Base-by-base conservation (phyloP, 768 basidiomycete genomes). In the Lactarius tabidus region DNA sequence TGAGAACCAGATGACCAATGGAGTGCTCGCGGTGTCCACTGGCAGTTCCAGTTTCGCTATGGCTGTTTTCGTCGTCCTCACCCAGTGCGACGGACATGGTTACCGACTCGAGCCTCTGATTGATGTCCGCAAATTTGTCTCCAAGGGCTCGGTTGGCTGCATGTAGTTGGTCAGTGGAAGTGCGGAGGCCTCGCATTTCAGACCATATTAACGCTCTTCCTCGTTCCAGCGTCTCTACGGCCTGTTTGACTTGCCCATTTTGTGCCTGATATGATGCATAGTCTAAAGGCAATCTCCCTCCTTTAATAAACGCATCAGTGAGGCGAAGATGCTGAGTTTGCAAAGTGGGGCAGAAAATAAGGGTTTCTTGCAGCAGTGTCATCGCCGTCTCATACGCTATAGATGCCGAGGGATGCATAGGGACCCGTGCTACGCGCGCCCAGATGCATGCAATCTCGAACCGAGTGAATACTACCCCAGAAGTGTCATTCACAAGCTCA, bases 151-250 rank as follows among this genome's bases (percentile, higher is more conserved):
- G n/a, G 39, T 61, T 20, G 1, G 20, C 9, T 4, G 28, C 52
- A 38, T n/a, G 60, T 17, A 61, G 20, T 43, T 26, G 38, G 26
- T 55, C 60, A 10, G 26, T 51, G 9, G 48, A 51, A 10, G 48
- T 29, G 2, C 20, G 14, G 29, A 29, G 26, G 26, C 53, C 26
- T 14, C 53, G 12, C 28, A 29, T 51, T 28, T 51, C 23, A 1
- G 55, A 63, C 62, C 56, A 63, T 12, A 63, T n/a, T 17, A 63
- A 14, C 2, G 33, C 43, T 23, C 62, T 58, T 29, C 62, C 62
- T 33, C 23, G 45, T 10, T 63, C 57, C 17, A 63, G 57, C n/a
- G 51, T 53, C 38, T 63, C 57, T 9, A 61, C 23, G 4, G 60
- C 60, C 12, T 17, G 3, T 4, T 26, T 20, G 6, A 62, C 6